Conservation (phyloP, 371 early-diverging fungal species). For the Mycotypha africana region DNA sequence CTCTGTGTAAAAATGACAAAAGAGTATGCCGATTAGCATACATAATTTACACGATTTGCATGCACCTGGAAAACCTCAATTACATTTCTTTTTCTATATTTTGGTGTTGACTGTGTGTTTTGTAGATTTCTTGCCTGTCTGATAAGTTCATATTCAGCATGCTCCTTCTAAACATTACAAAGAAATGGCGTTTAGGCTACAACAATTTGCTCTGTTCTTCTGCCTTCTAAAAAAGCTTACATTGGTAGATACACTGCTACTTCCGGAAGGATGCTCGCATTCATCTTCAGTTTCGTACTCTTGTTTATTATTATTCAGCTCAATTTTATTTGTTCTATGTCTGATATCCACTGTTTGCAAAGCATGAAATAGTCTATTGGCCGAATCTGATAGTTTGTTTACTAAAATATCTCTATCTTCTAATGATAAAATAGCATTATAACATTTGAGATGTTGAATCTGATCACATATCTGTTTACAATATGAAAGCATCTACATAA, state of each 20-base stretch:
- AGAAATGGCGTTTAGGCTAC: background rate
- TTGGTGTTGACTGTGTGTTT: constrained; percentile 12
- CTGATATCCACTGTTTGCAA: background rate
- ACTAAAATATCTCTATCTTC: constrained; percentile 10
- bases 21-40: background rate
- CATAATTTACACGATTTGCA: background rate
- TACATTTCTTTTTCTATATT: constrained; percentile 35
- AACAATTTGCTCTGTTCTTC: background rate
- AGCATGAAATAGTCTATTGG: background rate
- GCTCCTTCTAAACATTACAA: constrained; percentile 1
- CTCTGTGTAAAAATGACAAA: constrained; percentile 14
- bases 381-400: constrained; percentile 4
- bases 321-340: background rate
- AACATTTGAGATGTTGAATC: too few relatives aligned
- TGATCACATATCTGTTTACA: too few relatives aligned
- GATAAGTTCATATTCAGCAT: constrained; percentile 31
- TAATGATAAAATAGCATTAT: too few relatives aligned
- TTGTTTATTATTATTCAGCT: background rate
- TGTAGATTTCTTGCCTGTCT: constrained; percentile 31
- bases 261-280: background rate
- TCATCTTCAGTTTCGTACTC: background rate
- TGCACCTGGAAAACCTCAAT: background rate
- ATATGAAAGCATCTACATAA: too few relatives aligned
- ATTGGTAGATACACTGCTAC: background rate
- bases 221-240: background rate